Base-by-base conservation (phyloP, 805 yeast species). In the Isabelozyma rhagii region DNA sequence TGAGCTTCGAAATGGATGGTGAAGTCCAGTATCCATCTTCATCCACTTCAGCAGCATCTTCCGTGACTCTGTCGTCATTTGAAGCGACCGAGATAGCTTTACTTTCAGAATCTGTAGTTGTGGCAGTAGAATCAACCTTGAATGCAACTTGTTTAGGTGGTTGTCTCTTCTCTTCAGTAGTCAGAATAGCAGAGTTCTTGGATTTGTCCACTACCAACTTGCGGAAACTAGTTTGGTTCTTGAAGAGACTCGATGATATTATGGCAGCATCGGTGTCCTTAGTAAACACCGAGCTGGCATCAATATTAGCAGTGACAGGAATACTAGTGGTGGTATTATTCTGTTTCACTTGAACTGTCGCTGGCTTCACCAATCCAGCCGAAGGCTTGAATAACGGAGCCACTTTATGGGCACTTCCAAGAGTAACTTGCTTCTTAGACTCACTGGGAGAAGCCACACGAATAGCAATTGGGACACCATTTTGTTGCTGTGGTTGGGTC, bases 1-100 rank as follows among this genome's bases (percentile, higher is more conserved):
- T 77, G 47, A 94, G 71, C 45, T 83, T 83, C 5, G 83, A 79
- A 39, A 85, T 61, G 2, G 90, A 74, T 14, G 99, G 99, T 5
- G 88, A 81, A 47, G 84, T 85, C 89, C 94, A 94, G 69, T 92
- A 94, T 5, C 92, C 97, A 45, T 87, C 81, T 11, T 83, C 84
- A 46, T 85, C 81, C 28, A 75, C 74, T 41, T 79, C 72, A 42
- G 72, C 55, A 11, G 39, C 36, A n/a, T 47, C 41, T 15, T 47
- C 48, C 8, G 34, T 29, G 8, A 41, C 44, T 6, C 31, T 25
- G 10, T 15, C 14, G 11, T 29, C 39, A 13, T 25, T 27, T 13
- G 28, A 3, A 18, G 31, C 14, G 34, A 41, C 5, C 3, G 36
- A 25, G 14, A 43, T 28, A 8, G 39, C 39, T 17, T 28, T 31